phyloP scores from a whole-genome alignment of 2,329 filamentous ascomycete species.

The Eutypella sp. region DNA sequence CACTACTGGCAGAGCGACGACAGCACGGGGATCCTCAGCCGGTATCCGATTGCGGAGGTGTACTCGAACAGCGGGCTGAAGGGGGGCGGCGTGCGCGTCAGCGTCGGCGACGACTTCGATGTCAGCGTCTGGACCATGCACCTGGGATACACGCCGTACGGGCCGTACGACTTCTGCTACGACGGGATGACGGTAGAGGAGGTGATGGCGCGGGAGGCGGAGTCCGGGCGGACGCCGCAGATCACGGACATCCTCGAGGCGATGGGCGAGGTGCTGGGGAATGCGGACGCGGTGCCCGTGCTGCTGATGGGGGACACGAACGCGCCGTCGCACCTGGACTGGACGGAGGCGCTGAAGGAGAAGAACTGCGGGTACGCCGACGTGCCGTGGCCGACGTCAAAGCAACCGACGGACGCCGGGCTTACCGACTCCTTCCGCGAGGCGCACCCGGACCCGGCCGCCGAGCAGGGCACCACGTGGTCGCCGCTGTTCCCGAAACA shows the following conservation, averaged over 20 bases:
- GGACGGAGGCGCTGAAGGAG: conserved; percentile 26
- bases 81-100: conserved; percentile 30
- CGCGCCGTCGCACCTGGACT: conserved; percentile 40
- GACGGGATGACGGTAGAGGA: conserved; percentile 26
- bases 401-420: conserved; percentile 28
- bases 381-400: conserved; percentile 35
- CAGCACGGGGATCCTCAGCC: conserved; percentile 29
- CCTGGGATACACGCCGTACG: conserved; percentile 34
- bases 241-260: conserved; percentile 29
- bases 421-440: conserved; percentile 36
- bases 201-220: conserved; percentile 29
- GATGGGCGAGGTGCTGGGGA: conserved; percentile 27
- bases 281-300: conserved; percentile 29
- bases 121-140: conserved; percentile 34
- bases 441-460: conserved; percentile 29
- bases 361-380: conserved; percentile 31
- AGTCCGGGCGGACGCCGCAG: conserved; percentile 34
- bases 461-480: conserved; percentile 33
- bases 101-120: conserved; percentile 28
- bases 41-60: conserved; percentile 33
- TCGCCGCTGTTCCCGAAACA: conserved; percentile 34
- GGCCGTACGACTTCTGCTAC: conserved; percentile 40
- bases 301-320: conserved; percentile 38
- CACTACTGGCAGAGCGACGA: conserved; percentile 30
- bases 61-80: conserved; percentile 22